Base-by-base conservation (phyloP, 2,329 filamentous ascomycete genomes). In the Neopestalotiopsis clavispora region DNA sequence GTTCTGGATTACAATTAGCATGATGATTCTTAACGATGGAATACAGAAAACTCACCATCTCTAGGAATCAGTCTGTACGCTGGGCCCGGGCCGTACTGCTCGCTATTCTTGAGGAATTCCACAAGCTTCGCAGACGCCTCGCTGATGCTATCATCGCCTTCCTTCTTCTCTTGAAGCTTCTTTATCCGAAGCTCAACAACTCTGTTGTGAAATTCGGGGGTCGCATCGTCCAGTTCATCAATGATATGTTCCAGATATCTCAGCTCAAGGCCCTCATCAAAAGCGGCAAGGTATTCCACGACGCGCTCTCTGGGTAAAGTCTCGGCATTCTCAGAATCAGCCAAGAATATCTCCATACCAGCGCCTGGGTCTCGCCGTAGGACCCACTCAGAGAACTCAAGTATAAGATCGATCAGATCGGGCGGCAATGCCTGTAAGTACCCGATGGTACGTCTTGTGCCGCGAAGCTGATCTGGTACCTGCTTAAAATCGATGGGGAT, bases 301-400 rank as follows among this genome's bases (percentile, higher is more conserved):
- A 99, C 93, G 66, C 84, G 87, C 38, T 93, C 88, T 57, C 95
- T 87, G 2, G 95, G 94, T 12, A 99, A 81, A 0, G 91, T 94
- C 83, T 98, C 96, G 1, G 96, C 95, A 75, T 98, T 98, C 77
- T 97, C 94, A 1, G 94, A 96, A 78, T 99, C 96, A 1, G 93
- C 94, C 0, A 96, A 82, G 80, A 99, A 99, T 0, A 99, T 88
- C 72, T 98, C 94, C 92, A 99, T 97, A 4, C 92, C 95, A 52
- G 94, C 82, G 1, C 90, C 86, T 0, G 94, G 89, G 71, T 94
- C 90, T 14, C 86, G 87, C 67, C 88, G 86, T 17, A 99, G 80
- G 0, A 94, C 93, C 96, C 96, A 99, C 73, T 92, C 91, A 0
- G 94, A 92, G 77, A 97, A 97, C 79, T 98, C 94, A 4, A 99